These are phyloP conservation scores for Blastobotrys capitulatus DNA, from an alignment of 1,139 yeast genomes.

Conservation along the genomic window DNA sequence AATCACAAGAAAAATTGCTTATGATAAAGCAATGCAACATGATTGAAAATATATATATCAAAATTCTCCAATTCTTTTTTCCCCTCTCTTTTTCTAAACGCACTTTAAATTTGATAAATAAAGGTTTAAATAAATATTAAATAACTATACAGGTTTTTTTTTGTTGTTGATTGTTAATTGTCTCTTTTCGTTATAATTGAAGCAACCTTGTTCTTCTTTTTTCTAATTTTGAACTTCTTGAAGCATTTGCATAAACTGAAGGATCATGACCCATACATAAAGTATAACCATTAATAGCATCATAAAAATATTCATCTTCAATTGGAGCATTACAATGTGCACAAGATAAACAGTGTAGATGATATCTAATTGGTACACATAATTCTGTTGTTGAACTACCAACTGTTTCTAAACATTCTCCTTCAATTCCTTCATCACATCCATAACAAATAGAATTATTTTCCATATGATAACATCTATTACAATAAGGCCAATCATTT, in stretches of 20 bases:
- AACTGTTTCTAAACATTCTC: slow-evolving; percentile 70
- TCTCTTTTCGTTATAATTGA: too few relatives aligned
- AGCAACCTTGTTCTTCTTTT: slow-evolving; percentile 28
- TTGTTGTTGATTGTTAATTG: too few relatives aligned
- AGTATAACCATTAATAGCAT: slow-evolving; percentile 27
- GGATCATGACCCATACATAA: slow-evolving; percentile 33
- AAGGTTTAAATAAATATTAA: too few relatives aligned
- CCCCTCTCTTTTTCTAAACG: too few relatives aligned
- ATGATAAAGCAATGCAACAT: too few relatives aligned
- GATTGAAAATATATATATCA: too few relatives aligned
- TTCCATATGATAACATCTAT: slow-evolving; percentile 64
- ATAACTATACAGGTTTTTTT: too few relatives aligned
- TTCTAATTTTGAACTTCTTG: slow-evolving; percentile 23
- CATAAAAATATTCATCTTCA: slow-evolving; percentile 30
- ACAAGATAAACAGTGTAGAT: slow-evolving; percentile 31
- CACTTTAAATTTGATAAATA: too few relatives aligned
- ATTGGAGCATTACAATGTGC: slow-evolving; percentile 29
- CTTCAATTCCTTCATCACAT: slow-evolving; percentile 80
- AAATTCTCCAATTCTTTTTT: too few relatives aligned
- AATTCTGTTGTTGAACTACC: slow-evolving; percentile 7
- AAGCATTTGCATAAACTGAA: slow-evolving; percentile 16
- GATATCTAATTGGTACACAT: slow-evolving; percentile 20
- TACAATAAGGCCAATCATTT: slow-evolving; percentile 77
- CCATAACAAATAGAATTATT: slow-evolving; percentile 70
- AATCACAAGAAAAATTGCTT: too few relatives aligned